Evolutionary conservation across 164 flowering plant genomes (phyloP), one percentile per base, ranked within the genome.

Genomic region (Vitis amurensis): DNA sequence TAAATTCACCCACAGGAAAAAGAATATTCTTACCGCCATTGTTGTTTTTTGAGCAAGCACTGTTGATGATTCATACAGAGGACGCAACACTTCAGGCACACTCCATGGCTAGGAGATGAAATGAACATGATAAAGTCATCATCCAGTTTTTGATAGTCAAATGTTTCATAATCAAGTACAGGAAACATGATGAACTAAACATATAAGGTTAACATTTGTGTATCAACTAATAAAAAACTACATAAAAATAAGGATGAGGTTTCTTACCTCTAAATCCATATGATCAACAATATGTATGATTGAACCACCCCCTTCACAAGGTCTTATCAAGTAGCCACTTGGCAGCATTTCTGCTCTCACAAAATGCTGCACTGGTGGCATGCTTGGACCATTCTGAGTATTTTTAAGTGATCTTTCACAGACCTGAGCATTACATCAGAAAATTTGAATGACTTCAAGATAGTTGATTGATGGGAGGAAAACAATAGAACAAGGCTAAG

Each of bases 291-390:
- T 90, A 79, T 90, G 94, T 63, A 96, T 89, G 14, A 93, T 92
- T 11, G 99, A 93, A 11, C 98, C 99, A 77, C 99, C 98, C 17
- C 99, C 99, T 56, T 96, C 99, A 81, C 97, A 96, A 68, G 99
- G 97, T 73, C 98, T 81, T 53, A 96, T 86, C n/a, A 93, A 82
- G 75, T 87, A 96, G 29, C 99, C 99, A 80, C 99, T 96, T 1
- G 99, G 97, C 59, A 91, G 81, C 88, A 96, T 87, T 77, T 93
- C 99, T 29, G 97, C 97, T 78, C 98, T 90, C 19, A 92, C 97
- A 86, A 93, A 96, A 76, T 83, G 85, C 74, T 81, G 96, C 70
- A 85, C 93, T n/a, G 89, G 76, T 61, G 99, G 97, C 93, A 89
- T 85, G 77, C 84, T 87, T 7, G 92, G 97, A 68, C 99, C 97